Percentiles rank a stretch among this genome's conserved stretches.
Conservation (phyloP, 2,329 filamentous ascomycete genomes). For the Botrytis galanthina region DNA sequence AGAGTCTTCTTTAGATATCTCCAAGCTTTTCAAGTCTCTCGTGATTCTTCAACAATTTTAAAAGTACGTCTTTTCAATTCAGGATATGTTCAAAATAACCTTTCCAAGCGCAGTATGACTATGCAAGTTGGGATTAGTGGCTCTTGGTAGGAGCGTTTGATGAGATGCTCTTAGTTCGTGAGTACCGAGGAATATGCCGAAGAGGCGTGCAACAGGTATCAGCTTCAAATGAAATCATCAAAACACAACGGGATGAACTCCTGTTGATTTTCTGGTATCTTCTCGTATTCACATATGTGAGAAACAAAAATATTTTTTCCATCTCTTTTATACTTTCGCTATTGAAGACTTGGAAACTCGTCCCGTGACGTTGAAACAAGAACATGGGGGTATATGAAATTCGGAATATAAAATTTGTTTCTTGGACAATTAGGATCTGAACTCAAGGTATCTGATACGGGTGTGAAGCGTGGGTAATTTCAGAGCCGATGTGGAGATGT, state of each 20-base stretch:
- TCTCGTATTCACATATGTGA: not conserved
- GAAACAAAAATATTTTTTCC: not conserved
- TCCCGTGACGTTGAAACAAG: not conserved
- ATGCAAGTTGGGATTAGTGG: not conserved
- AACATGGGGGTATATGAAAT: not conserved
- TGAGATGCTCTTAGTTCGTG: not conserved
- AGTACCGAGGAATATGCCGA: not conserved
- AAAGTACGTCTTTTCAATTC: not conserved
- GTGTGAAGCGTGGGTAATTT: not conserved
- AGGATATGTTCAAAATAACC: not conserved
- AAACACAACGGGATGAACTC: not conserved
- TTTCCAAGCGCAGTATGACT: not conserved
- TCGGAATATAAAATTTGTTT: not conserved
- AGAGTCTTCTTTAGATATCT: not conserved
- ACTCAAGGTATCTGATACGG: not conserved
- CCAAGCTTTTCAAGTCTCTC: not conserved
- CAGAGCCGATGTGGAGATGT: not conserved
- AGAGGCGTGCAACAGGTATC: not conserved
- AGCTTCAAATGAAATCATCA: not conserved
- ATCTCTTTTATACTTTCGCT: not conserved
- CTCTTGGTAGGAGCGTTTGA: not conserved
- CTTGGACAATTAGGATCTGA: not conserved
- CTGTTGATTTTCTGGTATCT: not conserved
- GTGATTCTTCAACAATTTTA: not conserved
- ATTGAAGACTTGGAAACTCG: not conserved